These are phyloP conservation scores for Aspergillus sp. DNA, from an alignment of 2,329 filamentous ascomycete species.

Conservation along the genomic window DNA sequence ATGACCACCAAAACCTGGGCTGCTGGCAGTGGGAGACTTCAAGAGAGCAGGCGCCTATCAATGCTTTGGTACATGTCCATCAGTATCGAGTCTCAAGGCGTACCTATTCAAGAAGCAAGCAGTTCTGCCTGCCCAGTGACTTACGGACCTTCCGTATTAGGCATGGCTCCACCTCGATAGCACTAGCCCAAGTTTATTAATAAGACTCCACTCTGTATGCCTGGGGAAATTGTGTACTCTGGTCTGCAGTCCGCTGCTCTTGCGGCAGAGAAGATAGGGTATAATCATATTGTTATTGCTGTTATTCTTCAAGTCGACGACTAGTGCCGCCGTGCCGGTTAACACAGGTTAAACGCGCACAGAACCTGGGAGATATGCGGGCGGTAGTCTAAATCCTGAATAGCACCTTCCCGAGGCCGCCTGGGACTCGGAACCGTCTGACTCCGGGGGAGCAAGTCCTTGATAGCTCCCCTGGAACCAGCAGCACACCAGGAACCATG, in stretches of 20 bases:
- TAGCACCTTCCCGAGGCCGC: too few species aligned
- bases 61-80: neutral
- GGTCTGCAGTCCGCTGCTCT: neutral
- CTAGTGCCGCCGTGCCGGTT: conserved; percentile 3
- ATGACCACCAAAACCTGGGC: neutral
- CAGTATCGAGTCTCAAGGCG: neutral
- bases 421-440: neutral
- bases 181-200: conserved; percentile 12
- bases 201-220: neutral
- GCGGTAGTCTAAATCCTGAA: neutral
- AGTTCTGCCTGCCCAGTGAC: neutral
- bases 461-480: neutral
- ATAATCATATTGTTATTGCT: neutral
- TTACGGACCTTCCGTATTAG: conserved; percentile 17
- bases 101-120: neutral
- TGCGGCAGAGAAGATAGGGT: neutral
- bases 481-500: neutral
- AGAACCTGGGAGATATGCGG: neutral
- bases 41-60: neutral
- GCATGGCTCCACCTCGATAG: conserved; percentile 4
- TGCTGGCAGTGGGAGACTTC: too few species aligned
- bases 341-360: conserved; percentile 6
- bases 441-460: neutral
- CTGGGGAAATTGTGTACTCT: conserved; percentile 10
- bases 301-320: neutral